A percentile compares a stretch with the other conserved stretches of the same genome.
Conservation (phyloP, 2,329 filamentous ascomycete species). For the Aspergillus brasiliensis region DNA sequence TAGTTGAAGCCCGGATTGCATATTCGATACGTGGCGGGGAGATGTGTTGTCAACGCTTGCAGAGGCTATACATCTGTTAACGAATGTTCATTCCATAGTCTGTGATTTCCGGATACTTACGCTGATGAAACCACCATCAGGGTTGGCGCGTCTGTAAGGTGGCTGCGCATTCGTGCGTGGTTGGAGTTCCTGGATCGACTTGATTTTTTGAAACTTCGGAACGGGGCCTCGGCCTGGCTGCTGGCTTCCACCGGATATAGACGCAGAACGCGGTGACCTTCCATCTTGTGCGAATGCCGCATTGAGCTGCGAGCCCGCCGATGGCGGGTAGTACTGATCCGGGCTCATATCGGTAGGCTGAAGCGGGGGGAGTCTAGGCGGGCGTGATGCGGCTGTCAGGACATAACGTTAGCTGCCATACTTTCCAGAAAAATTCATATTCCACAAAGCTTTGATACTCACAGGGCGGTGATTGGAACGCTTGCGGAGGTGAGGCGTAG, state of each 20-base stretch:
- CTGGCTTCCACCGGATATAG: slow-evolving; percentile 52
- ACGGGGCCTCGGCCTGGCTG: slow-evolving; percentile 65
- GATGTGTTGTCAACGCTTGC: slow-evolving; percentile 89
- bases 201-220: slow-evolving; percentile 82
- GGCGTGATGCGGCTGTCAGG: slow-evolving; percentile 48
- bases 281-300: slow-evolving; percentile 61
- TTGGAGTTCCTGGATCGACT: slow-evolving; percentile 71
- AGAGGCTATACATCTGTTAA: slow-evolving; percentile 65
- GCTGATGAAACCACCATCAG: slow-evolving; percentile 97
- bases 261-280: slow-evolving; percentile 51
- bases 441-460: slow-evolving; percentile 28
- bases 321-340: slow-evolving; percentile 71
- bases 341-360: slow-evolving; percentile 67
- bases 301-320: slow-evolving; percentile 71
- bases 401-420: slow-evolving; percentile 19
- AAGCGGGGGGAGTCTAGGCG: slow-evolving; percentile 74
- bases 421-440: neutral
- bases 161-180: slow-evolving; percentile 86
- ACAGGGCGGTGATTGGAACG: slow-evolving; percentile 62
- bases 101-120: slow-evolving; percentile 55
- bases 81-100: neutral
- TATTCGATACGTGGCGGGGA: slow-evolving; percentile 95
- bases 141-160: slow-evolving; percentile 87
- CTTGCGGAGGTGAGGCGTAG: slow-evolving; percentile 59
- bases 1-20: slow-evolving; percentile 99